phyloP scores from a whole-genome alignment of 805 yeast genomes.

The Starmerella stigmatis region DNA sequence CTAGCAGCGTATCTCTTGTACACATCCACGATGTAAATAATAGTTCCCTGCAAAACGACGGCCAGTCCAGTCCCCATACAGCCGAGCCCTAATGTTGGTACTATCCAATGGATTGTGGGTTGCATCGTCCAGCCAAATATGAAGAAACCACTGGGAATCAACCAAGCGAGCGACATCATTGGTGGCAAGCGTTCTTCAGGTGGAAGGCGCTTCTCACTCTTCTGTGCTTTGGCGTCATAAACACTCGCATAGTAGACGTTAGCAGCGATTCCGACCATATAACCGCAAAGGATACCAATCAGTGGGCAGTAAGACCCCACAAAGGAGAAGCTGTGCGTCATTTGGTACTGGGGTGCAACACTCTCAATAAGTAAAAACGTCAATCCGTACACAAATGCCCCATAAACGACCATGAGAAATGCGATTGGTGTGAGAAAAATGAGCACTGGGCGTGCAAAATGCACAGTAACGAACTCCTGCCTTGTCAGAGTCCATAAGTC shows the following conservation, averaged over 20 bases:
- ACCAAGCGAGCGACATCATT: constrained; percentile 39
- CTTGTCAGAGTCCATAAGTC: constrained; percentile 69
- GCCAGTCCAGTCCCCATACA: constrained; percentile 45
- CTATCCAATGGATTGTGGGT: constrained; percentile 40
- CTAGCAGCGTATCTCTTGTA: constrained; percentile 51
- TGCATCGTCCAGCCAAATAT: constrained; percentile 54
- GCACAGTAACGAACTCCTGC: constrained; percentile 57
- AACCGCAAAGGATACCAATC: constrained; percentile 31
- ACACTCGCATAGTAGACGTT: constrained; percentile 26
- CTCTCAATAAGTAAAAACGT: constrained; percentile 36
- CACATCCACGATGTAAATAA: constrained; percentile 54
- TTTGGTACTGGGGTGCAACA: constrained; percentile 32
- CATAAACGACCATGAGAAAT: constrained; percentile 34
- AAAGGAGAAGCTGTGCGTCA: constrained; percentile 29
- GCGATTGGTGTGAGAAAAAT: constrained; percentile 51
- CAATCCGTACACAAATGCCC: constrained; percentile 38
- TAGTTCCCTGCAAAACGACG: constrained; percentile 49
- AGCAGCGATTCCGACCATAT: constrained; percentile 27
- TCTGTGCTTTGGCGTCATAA: constrained; percentile 25
- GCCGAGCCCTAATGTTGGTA: constrained; percentile 46
- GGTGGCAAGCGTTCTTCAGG: constrained; percentile 53
- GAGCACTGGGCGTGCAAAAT: constrained; percentile 68
- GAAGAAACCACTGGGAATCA: constrained; percentile 47
- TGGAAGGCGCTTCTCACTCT: constrained; percentile 37
- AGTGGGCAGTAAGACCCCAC: constrained; percentile 30